Conservation (phyloP, 208 protist species). For the Phytomonas serpens region DNA sequence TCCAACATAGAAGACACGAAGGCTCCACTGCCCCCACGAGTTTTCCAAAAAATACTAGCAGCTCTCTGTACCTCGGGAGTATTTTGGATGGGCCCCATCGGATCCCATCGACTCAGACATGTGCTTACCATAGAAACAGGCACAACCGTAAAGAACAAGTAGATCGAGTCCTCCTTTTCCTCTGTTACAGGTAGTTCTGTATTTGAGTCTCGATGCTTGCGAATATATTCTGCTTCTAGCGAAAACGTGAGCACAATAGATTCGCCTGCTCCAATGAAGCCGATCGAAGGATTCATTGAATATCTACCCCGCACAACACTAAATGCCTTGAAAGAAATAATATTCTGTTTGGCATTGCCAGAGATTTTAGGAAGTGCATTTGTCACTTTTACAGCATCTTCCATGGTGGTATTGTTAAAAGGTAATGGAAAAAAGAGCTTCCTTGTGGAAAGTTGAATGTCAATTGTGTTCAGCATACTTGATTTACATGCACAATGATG, state of each 20-base stretch:
- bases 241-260: constrained; percentile 43
- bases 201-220: constrained; percentile 21
- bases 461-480: constrained; percentile 5
- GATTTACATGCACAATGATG: not conserved
- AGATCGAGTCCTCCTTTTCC: constrained; percentile 55
- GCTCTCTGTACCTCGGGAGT: constrained; percentile 15
- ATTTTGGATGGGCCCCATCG: not conserved
- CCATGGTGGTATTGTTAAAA: constrained; percentile 59
- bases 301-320: constrained; percentile 63
- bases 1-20: not conserved
- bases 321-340: constrained; percentile 70
- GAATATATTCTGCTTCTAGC: constrained; percentile 53
- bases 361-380: constrained; percentile 38
- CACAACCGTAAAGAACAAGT: constrained; percentile 73
- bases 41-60: constrained; percentile 56
- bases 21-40: constrained; percentile 13
- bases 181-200: constrained; percentile 32
- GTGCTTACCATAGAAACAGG: constrained; percentile 9
- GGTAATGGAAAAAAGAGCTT: constrained; percentile 73
- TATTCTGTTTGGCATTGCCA: constrained; percentile 32
- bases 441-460: constrained; percentile 59
- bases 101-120: constrained; percentile 10
- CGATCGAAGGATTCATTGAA: constrained; percentile 39
- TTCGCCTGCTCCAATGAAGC: constrained; percentile 57
- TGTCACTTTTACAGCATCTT: constrained; percentile 67